phyloP scores from a whole-genome alignment of 1,284 basidiomycete genomes.

The Pterulicium gracile region DNA sequence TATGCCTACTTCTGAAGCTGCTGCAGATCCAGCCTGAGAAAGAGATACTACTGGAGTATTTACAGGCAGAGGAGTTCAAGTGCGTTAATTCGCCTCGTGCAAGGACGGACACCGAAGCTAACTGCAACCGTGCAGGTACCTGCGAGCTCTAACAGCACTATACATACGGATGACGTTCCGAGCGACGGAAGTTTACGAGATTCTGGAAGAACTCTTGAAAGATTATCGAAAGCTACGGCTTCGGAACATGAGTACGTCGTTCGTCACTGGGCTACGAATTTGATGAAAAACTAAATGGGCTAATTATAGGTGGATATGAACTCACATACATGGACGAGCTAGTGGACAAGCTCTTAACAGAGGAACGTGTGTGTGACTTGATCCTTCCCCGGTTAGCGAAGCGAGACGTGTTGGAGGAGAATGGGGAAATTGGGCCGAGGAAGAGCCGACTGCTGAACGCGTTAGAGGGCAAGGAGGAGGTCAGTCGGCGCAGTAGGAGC shows the following conservation, averaged over 20 bases:
- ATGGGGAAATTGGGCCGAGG: conserved; percentile 77
- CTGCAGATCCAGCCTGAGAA: conserved; percentile 97
- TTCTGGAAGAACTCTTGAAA: conserved; percentile 88
- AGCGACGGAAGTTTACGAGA: conserved; percentile 83
- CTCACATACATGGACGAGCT: conserved; percentile 92
- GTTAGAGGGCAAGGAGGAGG: conserved; percentile 62
- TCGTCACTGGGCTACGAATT: too few species aligned
- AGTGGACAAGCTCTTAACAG: conserved; percentile 72
- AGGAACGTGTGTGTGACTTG: conserved; percentile 94
- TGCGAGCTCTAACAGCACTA: conserved; percentile 87
- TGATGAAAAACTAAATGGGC: conserved; percentile 7
- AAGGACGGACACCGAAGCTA: too few species aligned
- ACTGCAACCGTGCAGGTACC: too few species aligned
- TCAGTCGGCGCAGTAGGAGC: conserved; percentile 23
- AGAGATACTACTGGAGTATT: conserved; percentile 91
- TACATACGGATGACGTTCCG: conserved; percentile 94
- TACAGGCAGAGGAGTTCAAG: conserved; percentile 97
- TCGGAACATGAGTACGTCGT: conserved; percentile 63
- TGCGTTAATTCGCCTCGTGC: conserved; percentile 33
- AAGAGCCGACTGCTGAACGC: conserved; percentile 76
- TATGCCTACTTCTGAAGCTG: conserved; percentile 88
- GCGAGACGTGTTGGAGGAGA: conserved; percentile 84
- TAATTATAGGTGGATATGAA: conserved; percentile 58
- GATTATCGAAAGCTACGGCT: conserved; percentile 88
- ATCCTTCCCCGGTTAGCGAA: conserved; percentile 88